Evolutionary conservation across 306 rosid species (phyloP).

Genomic region (Quercus robur): DNA sequence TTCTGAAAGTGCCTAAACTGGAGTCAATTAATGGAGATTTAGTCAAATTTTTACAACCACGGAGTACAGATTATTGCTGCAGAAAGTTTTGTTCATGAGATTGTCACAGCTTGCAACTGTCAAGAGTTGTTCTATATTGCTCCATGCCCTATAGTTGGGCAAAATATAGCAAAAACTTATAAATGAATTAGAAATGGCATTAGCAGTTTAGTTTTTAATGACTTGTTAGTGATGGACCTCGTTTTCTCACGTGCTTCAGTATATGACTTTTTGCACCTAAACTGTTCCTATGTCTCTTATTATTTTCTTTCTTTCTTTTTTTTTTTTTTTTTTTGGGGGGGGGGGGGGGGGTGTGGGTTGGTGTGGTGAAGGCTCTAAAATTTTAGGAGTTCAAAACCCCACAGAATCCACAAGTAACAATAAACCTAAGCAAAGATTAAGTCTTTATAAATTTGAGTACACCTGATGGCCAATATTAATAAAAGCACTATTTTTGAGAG

Average conservation of each 20-base stretch:
- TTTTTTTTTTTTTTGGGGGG: accelerated
- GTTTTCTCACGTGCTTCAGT: not conserved
- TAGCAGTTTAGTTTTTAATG: not conserved
- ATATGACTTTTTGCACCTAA: not conserved
- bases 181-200: not conserved
- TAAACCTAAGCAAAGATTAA: no score
- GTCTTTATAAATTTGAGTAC: no score
- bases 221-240: not conserved
- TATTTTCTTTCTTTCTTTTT: no score
- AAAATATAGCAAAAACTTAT: not conserved
- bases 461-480: no score
- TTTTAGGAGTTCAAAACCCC: no score
- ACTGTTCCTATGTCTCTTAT: not conserved
- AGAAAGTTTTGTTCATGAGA: not conserved
- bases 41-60: not conserved
- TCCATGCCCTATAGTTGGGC: not conserved
- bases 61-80: not conserved
- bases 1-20: not conserved
- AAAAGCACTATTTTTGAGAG: not conserved
- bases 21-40: not conserved
- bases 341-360: no score
- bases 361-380: no score
- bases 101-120: not conserved
- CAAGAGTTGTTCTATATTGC: not conserved
- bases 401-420: no score